These are phyloP conservation scores for Globisporangium spinosum DNA, from an alignment of 352 stramenopile genomes.

Conservation along the genomic window DNA sequence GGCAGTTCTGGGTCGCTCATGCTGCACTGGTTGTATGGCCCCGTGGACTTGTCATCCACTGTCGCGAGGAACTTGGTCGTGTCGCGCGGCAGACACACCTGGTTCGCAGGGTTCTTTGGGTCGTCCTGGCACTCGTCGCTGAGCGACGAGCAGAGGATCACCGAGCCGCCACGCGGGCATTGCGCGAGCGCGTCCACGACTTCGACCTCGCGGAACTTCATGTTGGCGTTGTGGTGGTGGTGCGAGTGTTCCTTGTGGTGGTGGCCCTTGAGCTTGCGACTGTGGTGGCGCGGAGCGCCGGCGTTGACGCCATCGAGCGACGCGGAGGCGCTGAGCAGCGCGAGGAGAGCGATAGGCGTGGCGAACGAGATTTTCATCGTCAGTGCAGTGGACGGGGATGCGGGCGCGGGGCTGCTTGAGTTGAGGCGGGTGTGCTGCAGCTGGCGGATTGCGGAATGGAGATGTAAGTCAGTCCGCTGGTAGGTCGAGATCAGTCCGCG, in stretches of 20 bases:
- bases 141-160: slow-evolving; percentile 39
- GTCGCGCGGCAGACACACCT: slow-evolving; percentile 35
- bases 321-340: neutral
- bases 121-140: slow-evolving; percentile 44
- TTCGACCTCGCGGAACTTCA: slow-evolving; percentile 48
- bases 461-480: neutral
- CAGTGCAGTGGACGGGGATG: neutral
- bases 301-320: slow-evolving; percentile 1
- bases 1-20: slow-evolving; percentile 27
- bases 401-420: neutral
- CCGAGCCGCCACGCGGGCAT: slow-evolving; percentile 36
- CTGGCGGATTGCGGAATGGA: slow-evolving; percentile 10
- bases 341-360: slow-evolving; percentile 7
- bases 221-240: slow-evolving; percentile 20
- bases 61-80: slow-evolving; percentile 36
- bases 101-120: slow-evolving; percentile 21
- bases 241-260: slow-evolving; percentile 38
- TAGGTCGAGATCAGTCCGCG: too few species aligned
- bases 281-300: slow-evolving; percentile 15
- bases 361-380: slow-evolving; percentile 11
- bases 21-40: slow-evolving; percentile 40
- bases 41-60: slow-evolving; percentile 34
- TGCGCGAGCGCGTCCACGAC: slow-evolving; percentile 37
- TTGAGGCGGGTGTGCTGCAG: neutral
- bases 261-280: slow-evolving; percentile 36